Percentiles rank a stretch among this genome's conserved stretches.
Conservation (phyloP, 805 yeast species). For the Teunomyces lycoperdinae region DNA sequence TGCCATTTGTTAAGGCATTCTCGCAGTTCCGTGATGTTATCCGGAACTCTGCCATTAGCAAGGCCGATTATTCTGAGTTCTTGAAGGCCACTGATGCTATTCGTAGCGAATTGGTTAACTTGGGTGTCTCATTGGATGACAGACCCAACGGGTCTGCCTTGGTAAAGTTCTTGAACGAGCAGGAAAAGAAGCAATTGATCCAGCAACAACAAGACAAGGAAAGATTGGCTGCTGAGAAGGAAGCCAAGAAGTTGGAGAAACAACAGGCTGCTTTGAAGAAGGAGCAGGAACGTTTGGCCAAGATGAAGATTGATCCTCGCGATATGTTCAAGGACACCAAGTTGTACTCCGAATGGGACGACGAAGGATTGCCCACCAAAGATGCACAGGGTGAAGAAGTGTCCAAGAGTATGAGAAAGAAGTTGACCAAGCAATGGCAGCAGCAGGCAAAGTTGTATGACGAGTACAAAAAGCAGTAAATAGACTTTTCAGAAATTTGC, state of each 20-base stretch:
- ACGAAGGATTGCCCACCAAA: constrained; percentile 75
- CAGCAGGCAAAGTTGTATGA: constrained; percentile 80
- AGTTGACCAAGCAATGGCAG: constrained; percentile 72
- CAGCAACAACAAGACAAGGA: constrained; percentile 59
- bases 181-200: constrained; percentile 66
- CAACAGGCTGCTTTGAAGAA: constrained; percentile 53
- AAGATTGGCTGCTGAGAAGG: constrained; percentile 52
- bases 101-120: constrained; percentile 65
- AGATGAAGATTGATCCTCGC: constrained; percentile 65
- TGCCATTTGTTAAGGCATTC: constrained; percentile 79
- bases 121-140: constrained; percentile 88
- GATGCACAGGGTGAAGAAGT: constrained; percentile 78
- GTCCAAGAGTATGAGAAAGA: constrained; percentile 82
- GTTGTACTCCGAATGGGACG: constrained; percentile 76
- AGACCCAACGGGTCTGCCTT: constrained; percentile 79
- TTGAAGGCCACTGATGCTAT: constrained; percentile 71
- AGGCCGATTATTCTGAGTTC: constrained; percentile 49
- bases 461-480: constrained; percentile 41
- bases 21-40: constrained; percentile 81
- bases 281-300: constrained; percentile 59
- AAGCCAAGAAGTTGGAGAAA: constrained; percentile 55
- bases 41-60: constrained; percentile 66
- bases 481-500: not conserved
- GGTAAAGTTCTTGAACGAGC: constrained; percentile 70
- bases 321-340: constrained; percentile 67